phyloP scores from a whole-genome alignment of 2,329 filamentous ascomycete species.

The Falciphora oryzae region DNA sequence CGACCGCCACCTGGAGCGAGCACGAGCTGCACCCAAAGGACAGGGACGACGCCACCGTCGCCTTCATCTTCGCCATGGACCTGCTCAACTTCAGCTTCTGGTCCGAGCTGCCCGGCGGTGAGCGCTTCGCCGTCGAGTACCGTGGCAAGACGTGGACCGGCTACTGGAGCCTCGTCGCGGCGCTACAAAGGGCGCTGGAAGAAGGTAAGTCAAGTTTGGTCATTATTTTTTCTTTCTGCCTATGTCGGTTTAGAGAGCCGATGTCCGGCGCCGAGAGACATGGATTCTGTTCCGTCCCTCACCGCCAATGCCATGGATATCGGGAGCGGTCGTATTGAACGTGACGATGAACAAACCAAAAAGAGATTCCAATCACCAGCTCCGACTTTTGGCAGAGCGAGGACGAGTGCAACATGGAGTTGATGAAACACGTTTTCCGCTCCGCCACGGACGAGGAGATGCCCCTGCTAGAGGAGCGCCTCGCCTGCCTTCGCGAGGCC shows the following conservation, averaged over 20 bases:
- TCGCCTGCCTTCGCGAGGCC: conserved; percentile 76
- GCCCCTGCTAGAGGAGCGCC: conserved; percentile 71
- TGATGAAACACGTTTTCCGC: conserved; percentile 73
- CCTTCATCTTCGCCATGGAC: conserved; percentile 97
- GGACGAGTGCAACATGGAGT: conserved; percentile 67
- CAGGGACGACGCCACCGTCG: conserved; percentile 59
- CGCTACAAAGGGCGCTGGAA: conserved; percentile 79
- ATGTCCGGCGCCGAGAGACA: no score
- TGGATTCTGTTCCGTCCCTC: no score
- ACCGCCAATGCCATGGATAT: no score
- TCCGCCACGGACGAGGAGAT: conserved; percentile 84
- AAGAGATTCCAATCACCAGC: conserved; percentile 81
- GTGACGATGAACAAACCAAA: conserved; percentile 2
- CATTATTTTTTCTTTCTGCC: no score
- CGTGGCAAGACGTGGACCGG: conserved; percentile 79
- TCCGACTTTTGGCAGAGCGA: conserved; percentile 81
- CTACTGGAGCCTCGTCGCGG: conserved; percentile 90
- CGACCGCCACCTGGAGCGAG: conserved; percentile 76
- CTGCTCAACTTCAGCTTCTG: conserved; percentile 96
- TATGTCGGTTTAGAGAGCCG: no score
- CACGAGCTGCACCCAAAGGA: conserved; percentile 83
- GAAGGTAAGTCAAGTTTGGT: conserved; percentile 53
- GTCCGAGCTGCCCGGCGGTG: conserved; percentile 64
- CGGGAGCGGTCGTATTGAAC: conserved; percentile 13
- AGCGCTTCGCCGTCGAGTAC: conserved; percentile 81